Evolutionary conservation across 2,329 filamentous ascomycete genomes (phyloP).

Genomic region (Diaporthe helianthi): DNA sequence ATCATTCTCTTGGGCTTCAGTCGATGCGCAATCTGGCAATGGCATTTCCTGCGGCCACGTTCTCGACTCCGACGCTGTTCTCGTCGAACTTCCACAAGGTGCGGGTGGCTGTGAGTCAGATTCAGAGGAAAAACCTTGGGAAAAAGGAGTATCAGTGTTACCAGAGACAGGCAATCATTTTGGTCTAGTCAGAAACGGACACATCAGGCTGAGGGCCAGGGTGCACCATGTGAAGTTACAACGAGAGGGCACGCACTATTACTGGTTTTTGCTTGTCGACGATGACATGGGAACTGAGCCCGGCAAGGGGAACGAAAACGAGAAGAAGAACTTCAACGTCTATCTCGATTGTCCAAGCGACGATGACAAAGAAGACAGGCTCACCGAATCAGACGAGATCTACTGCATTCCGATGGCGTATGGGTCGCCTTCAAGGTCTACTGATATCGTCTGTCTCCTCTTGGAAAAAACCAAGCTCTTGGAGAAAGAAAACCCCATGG

Average conservation of each 20-base stretch:
- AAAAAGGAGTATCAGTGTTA: not conserved
- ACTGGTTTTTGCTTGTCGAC: not conserved
- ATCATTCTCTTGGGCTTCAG: slow-evolving; percentile 24
- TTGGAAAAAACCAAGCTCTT: not conserved
- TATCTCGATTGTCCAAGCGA: slow-evolving; percentile 20
- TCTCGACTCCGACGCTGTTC: not conserved
- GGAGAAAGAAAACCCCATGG: no score
- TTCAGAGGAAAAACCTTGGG: not conserved
- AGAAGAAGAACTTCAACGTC: not conserved
- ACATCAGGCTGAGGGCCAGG: slow-evolving; percentile 5
- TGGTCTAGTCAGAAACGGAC: not conserved
- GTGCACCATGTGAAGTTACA: not conserved
- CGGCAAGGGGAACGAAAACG: not conserved
- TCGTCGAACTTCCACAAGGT: not conserved
- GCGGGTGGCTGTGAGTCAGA: no score
- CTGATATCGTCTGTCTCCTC: slow-evolving; percentile 13
- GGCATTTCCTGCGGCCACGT: slow-evolving; percentile 1
- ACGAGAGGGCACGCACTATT: not conserved
- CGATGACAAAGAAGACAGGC: not conserved
- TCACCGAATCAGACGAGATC: not conserved
- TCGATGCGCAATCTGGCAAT: slow-evolving; percentile 13
- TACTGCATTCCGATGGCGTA: slow-evolving; percentile 4
- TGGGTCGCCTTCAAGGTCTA: not conserved
- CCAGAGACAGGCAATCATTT: not conserved
- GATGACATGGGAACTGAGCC: not conserved